Percentiles rank a stretch among this genome's conserved stretches.
Conservation (phyloP, 139 green algal genomes). For the Chlorella ohadii region DNA sequence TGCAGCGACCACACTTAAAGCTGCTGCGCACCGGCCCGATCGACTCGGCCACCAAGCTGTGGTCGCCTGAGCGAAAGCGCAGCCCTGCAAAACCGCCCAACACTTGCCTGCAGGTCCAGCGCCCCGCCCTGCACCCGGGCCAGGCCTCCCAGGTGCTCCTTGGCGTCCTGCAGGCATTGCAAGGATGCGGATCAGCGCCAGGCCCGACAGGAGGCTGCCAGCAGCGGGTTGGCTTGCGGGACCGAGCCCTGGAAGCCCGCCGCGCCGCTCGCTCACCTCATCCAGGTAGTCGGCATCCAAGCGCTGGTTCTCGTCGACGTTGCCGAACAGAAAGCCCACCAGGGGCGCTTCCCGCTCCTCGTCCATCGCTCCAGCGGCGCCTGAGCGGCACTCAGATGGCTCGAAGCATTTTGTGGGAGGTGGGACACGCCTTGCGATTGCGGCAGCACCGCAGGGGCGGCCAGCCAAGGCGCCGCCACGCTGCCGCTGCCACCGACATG, state of each 20-base stretch:
- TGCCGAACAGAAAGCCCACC: conserved; percentile 46
- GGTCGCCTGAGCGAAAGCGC: background rate
- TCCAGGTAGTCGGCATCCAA: conserved; percentile 51
- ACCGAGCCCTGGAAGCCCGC: background rate
- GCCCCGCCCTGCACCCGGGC: conserved; percentile 12
- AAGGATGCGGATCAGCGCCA: too few relatives aligned
- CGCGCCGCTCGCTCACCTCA: background rate
- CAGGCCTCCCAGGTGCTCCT: conserved; percentile 38
- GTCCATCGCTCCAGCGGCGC: background rate
- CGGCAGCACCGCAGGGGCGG: too few relatives aligned
- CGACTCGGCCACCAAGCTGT: too few relatives aligned
- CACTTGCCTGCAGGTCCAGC: conserved; percentile 8
- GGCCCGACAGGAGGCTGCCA: background rate
- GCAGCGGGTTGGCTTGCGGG: background rate
- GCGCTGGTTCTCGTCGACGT: conserved; percentile 43
- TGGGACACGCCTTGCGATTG: too few relatives aligned
- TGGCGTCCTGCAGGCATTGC: conserved; percentile 22
- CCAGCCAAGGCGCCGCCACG: too few relatives aligned
- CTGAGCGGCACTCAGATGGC: too few relatives aligned
- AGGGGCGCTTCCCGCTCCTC: conserved; percentile 1
- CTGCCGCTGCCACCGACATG: too few relatives aligned
- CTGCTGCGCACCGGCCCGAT: background rate
- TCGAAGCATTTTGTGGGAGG: too few relatives aligned
- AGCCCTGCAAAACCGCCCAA: background rate
- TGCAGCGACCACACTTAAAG: too few relatives aligned